These are phyloP conservation scores for Chrysosporium keratinophilum DNA, from an alignment of 2,329 filamentous ascomycete species.

Conservation along the genomic window DNA sequence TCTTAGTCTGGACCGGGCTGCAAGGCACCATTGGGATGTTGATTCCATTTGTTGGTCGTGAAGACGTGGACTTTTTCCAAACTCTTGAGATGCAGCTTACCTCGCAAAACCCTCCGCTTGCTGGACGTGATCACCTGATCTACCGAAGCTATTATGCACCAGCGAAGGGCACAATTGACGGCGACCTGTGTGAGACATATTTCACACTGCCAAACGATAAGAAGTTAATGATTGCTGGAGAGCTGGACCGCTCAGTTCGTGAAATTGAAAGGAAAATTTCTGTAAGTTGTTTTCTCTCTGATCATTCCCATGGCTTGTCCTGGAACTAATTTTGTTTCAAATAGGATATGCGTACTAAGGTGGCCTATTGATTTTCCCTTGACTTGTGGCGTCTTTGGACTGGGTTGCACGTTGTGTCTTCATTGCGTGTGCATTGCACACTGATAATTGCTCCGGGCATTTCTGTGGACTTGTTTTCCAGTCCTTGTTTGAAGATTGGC, in stretches of 20 bases:
- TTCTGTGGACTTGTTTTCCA: neutral
- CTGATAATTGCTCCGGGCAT: neutral
- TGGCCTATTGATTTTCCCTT: slow-evolving; percentile 39
- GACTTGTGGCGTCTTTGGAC: slow-evolving; percentile 17
- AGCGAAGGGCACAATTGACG: slow-evolving; percentile 93
- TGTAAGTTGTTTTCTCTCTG: slow-evolving; percentile 30
- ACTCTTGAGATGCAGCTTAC: slow-evolving; percentile 80
- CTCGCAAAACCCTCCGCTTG: slow-evolving; percentile 73
- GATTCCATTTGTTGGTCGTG: slow-evolving; percentile 80
- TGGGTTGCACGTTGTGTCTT: neutral
- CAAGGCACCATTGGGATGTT: slow-evolving; percentile 91
- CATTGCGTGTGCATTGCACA: neutral
- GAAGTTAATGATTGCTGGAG: slow-evolving; percentile 89
- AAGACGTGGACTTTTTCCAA: slow-evolving; percentile 97
- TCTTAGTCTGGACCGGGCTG: slow-evolving; percentile 85
- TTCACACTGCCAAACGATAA: slow-evolving; percentile 72
- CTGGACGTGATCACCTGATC: slow-evolving; percentile 88
- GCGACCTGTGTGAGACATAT: slow-evolving; percentile 90
- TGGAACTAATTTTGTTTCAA: neutral
- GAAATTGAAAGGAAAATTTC: slow-evolving; percentile 96
- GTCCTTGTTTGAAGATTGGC: neutral
- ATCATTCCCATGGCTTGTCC: neutral
- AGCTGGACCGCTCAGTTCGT: slow-evolving; percentile 78
- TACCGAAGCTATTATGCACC: slow-evolving; percentile 94
- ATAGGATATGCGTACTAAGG: slow-evolving; percentile 48